Evolutionary conservation across 768 basidiomycete genomes (phyloP).

Genomic region (Kwoniella europaea): DNA sequence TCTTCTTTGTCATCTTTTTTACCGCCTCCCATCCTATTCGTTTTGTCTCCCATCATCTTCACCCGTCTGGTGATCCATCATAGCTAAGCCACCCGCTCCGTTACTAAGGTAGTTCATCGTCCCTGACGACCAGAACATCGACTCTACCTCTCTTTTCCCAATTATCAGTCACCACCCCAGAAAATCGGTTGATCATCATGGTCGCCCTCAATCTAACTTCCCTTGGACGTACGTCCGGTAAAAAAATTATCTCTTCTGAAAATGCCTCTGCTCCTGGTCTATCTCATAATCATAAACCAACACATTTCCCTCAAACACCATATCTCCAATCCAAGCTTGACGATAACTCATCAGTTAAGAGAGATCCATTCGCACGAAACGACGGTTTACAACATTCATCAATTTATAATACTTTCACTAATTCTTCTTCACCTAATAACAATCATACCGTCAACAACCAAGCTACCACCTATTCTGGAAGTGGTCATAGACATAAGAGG

Average conservation of each 20-base stretch:
- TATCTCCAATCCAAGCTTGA: slow-evolving; percentile 17
- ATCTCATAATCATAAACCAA: slow-evolving; percentile 13
- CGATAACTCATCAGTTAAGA: slow-evolving; percentile 1
- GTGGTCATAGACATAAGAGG: slow-evolving; percentile 5
- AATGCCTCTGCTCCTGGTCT: background rate
- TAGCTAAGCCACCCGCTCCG: no score
- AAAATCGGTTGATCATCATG: slow-evolving; percentile 2
- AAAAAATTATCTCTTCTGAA: slow-evolving; percentile 5
- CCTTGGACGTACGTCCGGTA: slow-evolving; percentile 10
- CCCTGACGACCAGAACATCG: slow-evolving; percentile 1
- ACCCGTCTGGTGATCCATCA: no score
- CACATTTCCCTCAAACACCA: slow-evolving; percentile 28
- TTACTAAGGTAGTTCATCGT: background rate
- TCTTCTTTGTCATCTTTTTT: no score
- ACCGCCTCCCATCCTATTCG: no score
- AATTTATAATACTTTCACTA: slow-evolving; percentile 16
- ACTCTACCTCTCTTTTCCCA: background rate
- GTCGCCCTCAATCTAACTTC: slow-evolving; percentile 9
- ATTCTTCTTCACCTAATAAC: background rate
- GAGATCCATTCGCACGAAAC: slow-evolving; percentile 18
- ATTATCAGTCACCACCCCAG: background rate
- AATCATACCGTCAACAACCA: background rate
- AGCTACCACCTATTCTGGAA: background rate
- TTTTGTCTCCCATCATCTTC: no score
- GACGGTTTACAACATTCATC: slow-evolving; percentile 18